phyloP scores from a whole-genome alignment of 1,139 yeast genomes.

The Scheffersomyces segobiensis region DNA sequence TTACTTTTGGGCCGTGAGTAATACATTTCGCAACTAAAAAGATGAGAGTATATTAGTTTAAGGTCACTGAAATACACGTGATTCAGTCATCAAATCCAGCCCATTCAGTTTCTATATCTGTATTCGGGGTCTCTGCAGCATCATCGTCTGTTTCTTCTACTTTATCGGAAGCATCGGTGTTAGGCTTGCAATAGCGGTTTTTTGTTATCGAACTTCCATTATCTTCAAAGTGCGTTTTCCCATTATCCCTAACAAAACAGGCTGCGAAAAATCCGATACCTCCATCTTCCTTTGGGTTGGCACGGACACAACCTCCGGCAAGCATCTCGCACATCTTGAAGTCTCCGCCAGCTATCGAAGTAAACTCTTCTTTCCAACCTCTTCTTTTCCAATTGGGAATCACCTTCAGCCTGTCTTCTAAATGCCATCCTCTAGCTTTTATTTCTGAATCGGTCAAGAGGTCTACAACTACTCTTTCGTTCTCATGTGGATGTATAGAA shows the following conservation, averaged over 20 bases:
- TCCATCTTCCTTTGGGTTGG: conserved; percentile 84
- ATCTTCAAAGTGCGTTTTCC: neutral
- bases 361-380: conserved; percentile 71
- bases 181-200: neutral
- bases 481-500: conserved; percentile 90
- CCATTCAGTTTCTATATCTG: neutral
- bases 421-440: conserved; percentile 68
- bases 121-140: neutral
- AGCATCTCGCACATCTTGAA: conserved; percentile 46
- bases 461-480: conserved; percentile 85
- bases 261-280: conserved; percentile 98
- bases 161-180: neutral
- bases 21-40: neutral
- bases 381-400: conserved; percentile 85
- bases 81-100: neutral
- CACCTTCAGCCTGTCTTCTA: conserved; percentile 63
- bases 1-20: neutral
- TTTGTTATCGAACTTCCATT: neutral
- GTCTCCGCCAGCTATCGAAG: conserved; percentile 44
- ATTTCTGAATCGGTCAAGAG: conserved; percentile 65
- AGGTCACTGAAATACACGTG: neutral
- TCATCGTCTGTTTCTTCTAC: conserved; percentile 4
- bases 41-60: neutral
- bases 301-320: conserved; percentile 87
- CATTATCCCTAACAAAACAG: conserved; percentile 51